Evolutionary conservation across 352 stramenopile species (phyloP).

Genomic region (Thraustochytrium striatum): DNA sequence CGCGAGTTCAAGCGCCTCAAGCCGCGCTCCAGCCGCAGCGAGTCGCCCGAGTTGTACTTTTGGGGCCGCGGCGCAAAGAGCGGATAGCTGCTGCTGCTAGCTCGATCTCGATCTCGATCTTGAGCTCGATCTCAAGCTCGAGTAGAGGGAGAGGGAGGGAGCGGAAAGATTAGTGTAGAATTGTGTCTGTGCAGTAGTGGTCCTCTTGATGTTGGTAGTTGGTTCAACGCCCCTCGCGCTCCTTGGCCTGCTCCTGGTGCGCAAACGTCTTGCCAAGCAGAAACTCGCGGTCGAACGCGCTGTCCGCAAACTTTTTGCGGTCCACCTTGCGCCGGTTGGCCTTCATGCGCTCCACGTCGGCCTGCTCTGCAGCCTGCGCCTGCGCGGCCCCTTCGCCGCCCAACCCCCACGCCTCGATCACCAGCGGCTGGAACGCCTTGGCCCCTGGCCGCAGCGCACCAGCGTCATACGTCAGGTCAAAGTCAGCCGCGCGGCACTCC

Average conservation of each 20-base stretch:
- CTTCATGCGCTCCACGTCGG: conserved; percentile 8
- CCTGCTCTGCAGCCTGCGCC: conserved; percentile 3
- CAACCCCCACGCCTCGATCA: conserved; percentile 39
- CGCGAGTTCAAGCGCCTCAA: conserved; percentile 71
- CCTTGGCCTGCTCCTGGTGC: conserved; percentile 38
- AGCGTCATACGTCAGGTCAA: conserved; percentile 36
- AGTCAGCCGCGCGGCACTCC: conserved; percentile 18
- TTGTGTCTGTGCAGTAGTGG: background rate
- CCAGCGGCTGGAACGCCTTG: conserved; percentile 4
- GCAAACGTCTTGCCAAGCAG: conserved; percentile 42
- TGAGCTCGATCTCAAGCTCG: too few relatives aligned
- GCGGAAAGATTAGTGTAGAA: background rate
- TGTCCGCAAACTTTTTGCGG: conserved; percentile 49
- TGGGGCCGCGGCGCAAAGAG: conserved; percentile 63
- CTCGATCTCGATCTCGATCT: too few relatives aligned
- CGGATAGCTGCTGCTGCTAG: too few relatives aligned
- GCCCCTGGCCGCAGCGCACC: conserved; percentile 8
- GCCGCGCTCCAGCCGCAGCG: conserved; percentile 66
- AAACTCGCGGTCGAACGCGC: conserved; percentile 47
- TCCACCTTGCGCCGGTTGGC: conserved; percentile 36
- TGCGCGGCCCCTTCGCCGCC: background rate
- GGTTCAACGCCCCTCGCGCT: background rate
- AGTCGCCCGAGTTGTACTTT: conserved; percentile 77
- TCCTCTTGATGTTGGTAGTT: background rate
- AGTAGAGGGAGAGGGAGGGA: background rate